Evolutionary conservation across 768 basidiomycete genomes (phyloP).

Genomic region (Auriscalpium orientale): DNA sequence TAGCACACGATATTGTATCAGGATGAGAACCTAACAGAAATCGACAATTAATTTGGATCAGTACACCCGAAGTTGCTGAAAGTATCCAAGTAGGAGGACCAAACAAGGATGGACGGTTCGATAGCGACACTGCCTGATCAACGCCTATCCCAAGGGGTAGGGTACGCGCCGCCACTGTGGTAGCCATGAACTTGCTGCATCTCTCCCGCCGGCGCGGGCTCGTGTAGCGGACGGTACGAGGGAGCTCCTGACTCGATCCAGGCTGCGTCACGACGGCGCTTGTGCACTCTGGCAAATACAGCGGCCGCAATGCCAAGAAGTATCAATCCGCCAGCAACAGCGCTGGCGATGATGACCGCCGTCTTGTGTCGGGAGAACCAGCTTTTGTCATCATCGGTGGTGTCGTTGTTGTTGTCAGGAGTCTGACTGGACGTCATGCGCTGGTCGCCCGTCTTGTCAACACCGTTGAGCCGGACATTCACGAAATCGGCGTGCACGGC

Average conservation of each 20-base stretch:
- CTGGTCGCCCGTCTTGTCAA: slow-evolving; percentile 5
- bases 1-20: no score
- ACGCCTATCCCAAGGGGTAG: background rate
- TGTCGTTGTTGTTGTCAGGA: background rate
- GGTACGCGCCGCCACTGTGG: background rate
- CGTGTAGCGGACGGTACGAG: slow-evolving; percentile 3
- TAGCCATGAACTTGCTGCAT: background rate
- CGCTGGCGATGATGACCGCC: background rate
- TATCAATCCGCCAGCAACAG: background rate
- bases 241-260: background rate
- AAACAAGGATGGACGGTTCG: no score
- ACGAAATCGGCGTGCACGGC: slow-evolving; percentile 31
- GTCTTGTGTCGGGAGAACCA: background rate
- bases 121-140: background rate
- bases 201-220: slow-evolving; percentile 6
- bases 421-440: background rate
- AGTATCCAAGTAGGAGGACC: no score
- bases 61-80: no score
- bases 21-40: no score
- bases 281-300: no score
- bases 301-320: background rate
- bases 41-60: no score
- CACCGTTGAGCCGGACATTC: slow-evolving; percentile 19
- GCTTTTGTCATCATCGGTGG: background rate
- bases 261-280: no score